Evolutionary conservation across 2,329 filamentous ascomycete species (phyloP).

Genomic region (Cladophialophora exuberans): DNA sequence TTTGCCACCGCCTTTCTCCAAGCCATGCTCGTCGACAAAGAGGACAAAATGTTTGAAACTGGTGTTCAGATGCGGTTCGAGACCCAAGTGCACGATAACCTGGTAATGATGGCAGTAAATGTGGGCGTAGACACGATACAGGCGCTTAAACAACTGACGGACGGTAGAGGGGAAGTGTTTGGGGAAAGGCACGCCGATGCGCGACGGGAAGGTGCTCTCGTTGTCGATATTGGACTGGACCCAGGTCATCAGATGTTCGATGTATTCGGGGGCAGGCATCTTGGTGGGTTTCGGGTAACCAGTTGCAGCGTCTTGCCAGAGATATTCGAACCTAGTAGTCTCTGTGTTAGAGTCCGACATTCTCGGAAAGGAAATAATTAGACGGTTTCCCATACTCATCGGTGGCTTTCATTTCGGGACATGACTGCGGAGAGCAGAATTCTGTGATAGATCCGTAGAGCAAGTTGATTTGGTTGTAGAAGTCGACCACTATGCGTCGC

Average conservation of each 20-base stretch:
- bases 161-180: constrained; percentile 87
- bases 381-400: constrained; percentile 76
- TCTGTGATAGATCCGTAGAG: constrained; percentile 98
- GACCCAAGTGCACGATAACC: constrained; percentile 88
- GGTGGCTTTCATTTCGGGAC: constrained; percentile 99
- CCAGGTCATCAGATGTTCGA: constrained; percentile 97
- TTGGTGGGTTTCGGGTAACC: constrained; percentile 90
- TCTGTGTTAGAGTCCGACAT: neutral
- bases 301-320: constrained; percentile 95
- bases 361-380: too few species aligned
- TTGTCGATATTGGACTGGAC: constrained; percentile 95
- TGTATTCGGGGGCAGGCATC: constrained; percentile 96
- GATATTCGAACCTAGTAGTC: constrained; percentile 87
- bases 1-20: constrained; percentile 76
- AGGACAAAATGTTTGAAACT: constrained; percentile 99
- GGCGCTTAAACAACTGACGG: constrained; percentile 96
- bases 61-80: constrained; percentile 97
- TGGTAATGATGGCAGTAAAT: constrained; percentile 99
- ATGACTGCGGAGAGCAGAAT: constrained; percentile 96
- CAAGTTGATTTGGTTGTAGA: constrained; percentile 99
- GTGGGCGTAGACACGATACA: constrained; percentile 98
- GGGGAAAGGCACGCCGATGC: constrained; percentile 91
- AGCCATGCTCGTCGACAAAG: constrained; percentile 93
- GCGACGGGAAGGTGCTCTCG: constrained; percentile 89
- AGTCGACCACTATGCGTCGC: constrained; percentile 81